A percentile compares a stretch with the other conserved stretches of the same genome.
Conservation (phyloP, 2,329 filamentous ascomycete genomes). For the Fusarium continuum region DNA sequence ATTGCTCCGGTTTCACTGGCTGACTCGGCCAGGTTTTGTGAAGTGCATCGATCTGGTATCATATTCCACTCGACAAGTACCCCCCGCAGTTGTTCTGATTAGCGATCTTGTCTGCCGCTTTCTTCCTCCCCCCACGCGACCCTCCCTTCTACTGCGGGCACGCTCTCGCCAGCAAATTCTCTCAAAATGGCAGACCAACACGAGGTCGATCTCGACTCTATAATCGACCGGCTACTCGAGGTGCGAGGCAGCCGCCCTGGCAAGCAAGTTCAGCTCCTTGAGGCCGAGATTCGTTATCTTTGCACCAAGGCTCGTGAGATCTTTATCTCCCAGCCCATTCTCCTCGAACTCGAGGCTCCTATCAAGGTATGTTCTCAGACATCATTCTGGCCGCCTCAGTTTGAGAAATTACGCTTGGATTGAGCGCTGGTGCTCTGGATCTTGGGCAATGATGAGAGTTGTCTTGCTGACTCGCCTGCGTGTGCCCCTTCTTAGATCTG, state of each 20-base stretch:
- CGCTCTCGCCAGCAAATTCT: constrained; percentile 49
- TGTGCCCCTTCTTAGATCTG: constrained; percentile 76
- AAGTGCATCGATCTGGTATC: constrained; percentile 49
- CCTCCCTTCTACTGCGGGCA: constrained; percentile 51
- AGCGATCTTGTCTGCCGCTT: constrained; percentile 43
- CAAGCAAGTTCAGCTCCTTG: constrained; percentile 97
- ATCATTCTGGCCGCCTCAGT: not conserved
- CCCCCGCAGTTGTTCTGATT: constrained; percentile 44
- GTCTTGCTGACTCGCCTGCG: constrained; percentile 26
- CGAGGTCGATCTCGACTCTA: constrained; percentile 98
- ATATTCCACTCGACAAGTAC: constrained; percentile 39
- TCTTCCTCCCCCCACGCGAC: constrained; percentile 39
- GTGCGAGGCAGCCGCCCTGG: constrained; percentile 97
- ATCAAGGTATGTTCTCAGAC: constrained; percentile 80
- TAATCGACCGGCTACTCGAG: constrained; percentile 98
- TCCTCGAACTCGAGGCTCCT: constrained; percentile 96
- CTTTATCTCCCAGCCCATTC: constrained; percentile 98
- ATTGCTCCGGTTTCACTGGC: constrained; percentile 31
- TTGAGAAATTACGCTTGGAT: not conserved
- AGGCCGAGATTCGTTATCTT: constrained; percentile 94
- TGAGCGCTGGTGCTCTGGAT: not conserved
- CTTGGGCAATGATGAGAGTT: not conserved
- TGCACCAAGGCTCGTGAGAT: constrained; percentile 99
- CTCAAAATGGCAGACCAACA: constrained; percentile 70
- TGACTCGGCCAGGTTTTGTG: constrained; percentile 42